A percentile compares a stretch with the other conserved stretches of the same genome.
Conservation (phyloP, 495 filamentous ascomycete species). For the Friedmanniomyces endolithicus region DNA sequence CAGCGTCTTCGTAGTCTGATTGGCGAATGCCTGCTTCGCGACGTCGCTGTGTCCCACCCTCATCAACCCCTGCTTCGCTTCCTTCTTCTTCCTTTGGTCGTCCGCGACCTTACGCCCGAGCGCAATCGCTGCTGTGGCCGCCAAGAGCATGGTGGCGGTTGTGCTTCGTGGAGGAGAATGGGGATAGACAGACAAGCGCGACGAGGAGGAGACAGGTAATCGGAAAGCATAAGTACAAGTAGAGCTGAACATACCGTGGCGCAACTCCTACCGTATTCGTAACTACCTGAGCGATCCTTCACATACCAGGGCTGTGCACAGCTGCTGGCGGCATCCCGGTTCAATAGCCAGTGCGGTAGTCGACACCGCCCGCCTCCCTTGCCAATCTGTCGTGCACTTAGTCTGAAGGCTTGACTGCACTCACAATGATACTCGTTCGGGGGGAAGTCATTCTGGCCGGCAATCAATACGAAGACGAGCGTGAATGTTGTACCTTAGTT, state of each 20-base stretch:
- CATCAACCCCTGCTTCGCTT: constrained; percentile 7
- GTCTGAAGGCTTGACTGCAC: too few species aligned
- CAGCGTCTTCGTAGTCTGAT: not conserved
- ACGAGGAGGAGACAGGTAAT: not conserved
- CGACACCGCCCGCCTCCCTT: too few species aligned
- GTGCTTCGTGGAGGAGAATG: not conserved
- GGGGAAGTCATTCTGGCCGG: too few species aligned
- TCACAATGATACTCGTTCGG: too few species aligned
- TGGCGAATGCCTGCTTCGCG: constrained; percentile 1
- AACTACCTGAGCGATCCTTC: too few species aligned
- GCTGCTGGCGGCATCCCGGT: too few species aligned
- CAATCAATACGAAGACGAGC: too few species aligned
- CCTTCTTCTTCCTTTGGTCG: constrained; percentile 2
- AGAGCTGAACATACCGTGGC: not conserved
- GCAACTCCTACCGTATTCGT: not conserved
- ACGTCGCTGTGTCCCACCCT: constrained; percentile 1
- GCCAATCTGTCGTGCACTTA: too few species aligned
- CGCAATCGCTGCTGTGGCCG: not conserved
- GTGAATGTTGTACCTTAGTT: too few species aligned
- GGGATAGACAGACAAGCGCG: not conserved
- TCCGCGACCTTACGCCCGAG: not conserved
- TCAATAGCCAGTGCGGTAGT: too few species aligned
- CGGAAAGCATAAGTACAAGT: not conserved
- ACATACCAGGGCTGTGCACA: too few species aligned
- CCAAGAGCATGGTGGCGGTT: not conserved